Evolutionary conservation across 805 yeast genomes (phyloP).

Genomic region (Teunomyces barrocoloradensis): DNA sequence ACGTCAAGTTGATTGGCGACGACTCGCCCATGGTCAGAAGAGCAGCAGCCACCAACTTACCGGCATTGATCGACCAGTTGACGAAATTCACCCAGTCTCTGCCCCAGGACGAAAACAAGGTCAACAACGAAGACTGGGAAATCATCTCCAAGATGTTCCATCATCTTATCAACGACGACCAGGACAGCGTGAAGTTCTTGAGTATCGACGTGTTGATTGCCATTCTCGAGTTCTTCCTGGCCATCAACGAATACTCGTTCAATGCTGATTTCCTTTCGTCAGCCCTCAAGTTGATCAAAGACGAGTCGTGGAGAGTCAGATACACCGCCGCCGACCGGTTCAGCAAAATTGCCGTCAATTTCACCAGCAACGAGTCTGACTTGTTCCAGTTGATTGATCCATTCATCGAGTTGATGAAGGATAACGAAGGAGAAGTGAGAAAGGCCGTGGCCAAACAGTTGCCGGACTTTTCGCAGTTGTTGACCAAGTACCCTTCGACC

Average conservation of each 20-base stretch:
- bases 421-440: slow-evolving; percentile 94
- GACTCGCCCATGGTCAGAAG: slow-evolving; percentile 98
- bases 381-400: slow-evolving; percentile 63
- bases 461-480: slow-evolving; percentile 65
- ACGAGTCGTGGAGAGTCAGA: slow-evolving; percentile 97
- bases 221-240: slow-evolving; percentile 66
- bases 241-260: slow-evolving; percentile 55
- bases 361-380: slow-evolving; percentile 55
- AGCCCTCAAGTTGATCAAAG: slow-evolving; percentile 71
- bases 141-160: slow-evolving; percentile 79
- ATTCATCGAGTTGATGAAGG: slow-evolving; percentile 76
- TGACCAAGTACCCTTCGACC: slow-evolving; percentile 34
- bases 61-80: slow-evolving; percentile 61
- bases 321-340: slow-evolving; percentile 97
- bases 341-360: slow-evolving; percentile 64
- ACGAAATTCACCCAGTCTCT: slow-evolving; percentile 44
- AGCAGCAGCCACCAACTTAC: slow-evolving; percentile 85
- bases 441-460: slow-evolving; percentile 91
- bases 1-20: slow-evolving; percentile 71
- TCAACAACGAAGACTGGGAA: slow-evolving; percentile 69
- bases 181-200: slow-evolving; percentile 91
- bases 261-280: slow-evolving; percentile 61
- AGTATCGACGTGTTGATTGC: slow-evolving; percentile 86
- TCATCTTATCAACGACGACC: slow-evolving; percentile 74
- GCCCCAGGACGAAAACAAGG: slow-evolving; percentile 29